Evolutionary conservation across 257 asterid species (phyloP).

Genomic region (Solanum lignicaule): DNA sequence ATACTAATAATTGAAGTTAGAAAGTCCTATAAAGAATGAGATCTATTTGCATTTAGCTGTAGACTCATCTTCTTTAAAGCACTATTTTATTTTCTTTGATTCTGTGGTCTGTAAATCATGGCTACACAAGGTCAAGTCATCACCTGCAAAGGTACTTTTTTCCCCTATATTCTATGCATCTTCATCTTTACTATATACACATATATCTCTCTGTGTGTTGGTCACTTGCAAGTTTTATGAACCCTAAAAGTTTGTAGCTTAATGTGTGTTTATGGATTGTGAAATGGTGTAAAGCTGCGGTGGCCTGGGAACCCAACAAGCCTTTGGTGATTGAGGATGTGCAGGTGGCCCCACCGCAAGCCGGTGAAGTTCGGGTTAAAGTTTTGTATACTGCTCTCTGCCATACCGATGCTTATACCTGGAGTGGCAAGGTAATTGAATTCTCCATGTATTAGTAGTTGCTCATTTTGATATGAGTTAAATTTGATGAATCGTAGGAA

Average conservation of each 20-base stretch:
- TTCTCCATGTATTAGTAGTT: neutral
- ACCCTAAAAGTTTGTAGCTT: neutral
- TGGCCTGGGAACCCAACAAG: constrained; percentile 98
- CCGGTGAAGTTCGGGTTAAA: constrained; percentile 82
- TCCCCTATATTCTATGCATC: neutral
- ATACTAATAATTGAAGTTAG: neutral
- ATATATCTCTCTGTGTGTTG: neutral
- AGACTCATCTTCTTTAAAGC: neutral
- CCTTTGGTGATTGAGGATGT: constrained; percentile 84
- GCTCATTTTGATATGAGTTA: neutral
- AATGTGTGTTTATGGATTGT: neutral
- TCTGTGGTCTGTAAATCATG: constrained; percentile 23
- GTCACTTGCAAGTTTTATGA: neutral
- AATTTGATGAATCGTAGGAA: neutral
- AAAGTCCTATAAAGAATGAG: neutral
- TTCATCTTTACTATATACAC: neutral
- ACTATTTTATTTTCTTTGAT: neutral
- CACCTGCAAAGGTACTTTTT: constrained; percentile 70
- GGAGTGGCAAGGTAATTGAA: constrained; percentile 67
- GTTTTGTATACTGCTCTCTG: constrained; percentile 75
- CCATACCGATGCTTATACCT: constrained; percentile 91
- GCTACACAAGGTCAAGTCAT: constrained; percentile 80
- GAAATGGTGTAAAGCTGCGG: constrained; percentile 49
- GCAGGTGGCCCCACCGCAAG: constrained; percentile 91
- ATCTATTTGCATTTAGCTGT: neutral